These are phyloP conservation scores for Fusarium sp. DNA, from an alignment of 2,329 filamentous ascomycete species.

Conservation along the genomic window DNA sequence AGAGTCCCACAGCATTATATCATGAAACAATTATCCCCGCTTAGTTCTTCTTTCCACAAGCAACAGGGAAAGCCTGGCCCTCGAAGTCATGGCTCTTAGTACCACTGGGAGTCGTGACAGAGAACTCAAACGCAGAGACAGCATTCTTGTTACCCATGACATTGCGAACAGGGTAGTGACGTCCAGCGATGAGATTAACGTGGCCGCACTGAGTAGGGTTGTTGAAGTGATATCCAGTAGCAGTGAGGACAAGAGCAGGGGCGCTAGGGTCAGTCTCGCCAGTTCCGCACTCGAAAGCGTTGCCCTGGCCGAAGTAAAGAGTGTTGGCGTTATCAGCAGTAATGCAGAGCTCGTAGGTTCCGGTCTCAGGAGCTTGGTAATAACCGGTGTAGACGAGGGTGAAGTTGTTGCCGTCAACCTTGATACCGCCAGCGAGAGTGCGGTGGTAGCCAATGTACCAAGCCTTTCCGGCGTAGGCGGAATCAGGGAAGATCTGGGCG, in stretches of 20 bases:
- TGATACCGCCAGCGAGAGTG: slow-evolving; percentile 14
- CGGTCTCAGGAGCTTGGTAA: slow-evolving; percentile 21
- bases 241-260: neutral
- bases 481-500: neutral
- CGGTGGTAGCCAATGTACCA: neutral
- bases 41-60: neutral
- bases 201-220: slow-evolving; percentile 27
- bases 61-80: neutral
- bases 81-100: neutral
- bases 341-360: slow-evolving; percentile 32
- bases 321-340: slow-evolving; percentile 38
- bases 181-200: slow-evolving; percentile 21
- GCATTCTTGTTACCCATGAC: slow-evolving; percentile 32
- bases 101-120: neutral
- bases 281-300: slow-evolving; percentile 27
- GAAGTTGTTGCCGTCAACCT: slow-evolving; percentile 38
- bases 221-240: slow-evolving; percentile 10
- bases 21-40: neutral
- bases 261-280: slow-evolving; percentile 16
- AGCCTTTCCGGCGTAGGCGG: neutral
- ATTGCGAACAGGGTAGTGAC: slow-evolving; percentile 33
- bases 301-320: slow-evolving; percentile 34
- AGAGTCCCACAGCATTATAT: neutral
- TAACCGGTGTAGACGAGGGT: slow-evolving; percentile 37
- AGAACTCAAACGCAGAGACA: neutral